Base-by-base conservation (phyloP, 257 asterid species). In the Haberlea rhodopensis region DNA sequence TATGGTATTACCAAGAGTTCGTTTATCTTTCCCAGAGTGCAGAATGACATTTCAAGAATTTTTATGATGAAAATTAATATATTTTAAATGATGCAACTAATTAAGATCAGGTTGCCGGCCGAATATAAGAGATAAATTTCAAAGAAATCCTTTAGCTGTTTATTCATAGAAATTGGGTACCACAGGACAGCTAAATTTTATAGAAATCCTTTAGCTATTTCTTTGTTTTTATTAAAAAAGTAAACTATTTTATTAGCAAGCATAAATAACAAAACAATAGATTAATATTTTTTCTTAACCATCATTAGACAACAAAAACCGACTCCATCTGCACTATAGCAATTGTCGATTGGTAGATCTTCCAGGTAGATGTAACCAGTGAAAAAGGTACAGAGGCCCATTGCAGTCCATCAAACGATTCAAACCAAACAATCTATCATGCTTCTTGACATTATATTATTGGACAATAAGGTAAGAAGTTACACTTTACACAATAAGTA, bases 1-100 rank as follows among this genome's bases (percentile, higher is more conserved):
- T 55, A 49, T 34, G 22, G 48, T 3, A 53, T 40, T 64, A 48
- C 24, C 60, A n/a, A 25, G 43, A 69, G 37, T 71, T 62, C 10
- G 45, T 29, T 52, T 79, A 49, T 24, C 21, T 31, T 63, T 64
- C 59, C 16, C 26, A 34, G 16, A 55, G 37, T 27, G 27, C 57
- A 8, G 0, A 5, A 37, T 37, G 46, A 3, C 46, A 11, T 37
- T 37, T 37, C 46, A 37, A 37, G 46, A 37, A 11, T 70, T 46
- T 61, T 62, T 75, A 37, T 1, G n/a, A 10, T 5, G 46, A 37
- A n/a, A n/a, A 68, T 58, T 48, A 37, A 37, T 3, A 8, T 13
- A n/a, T 32, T 37, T 10, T 37, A 2, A 37, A 37, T n/a, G 11
- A 37, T 11, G 46, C 46, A 37, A 37, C 16, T 37, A 37, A 37